A percentile compares a stretch with the other conserved stretches of the same genome.
Evolutionary conservation across 2,329 filamentous ascomycete species (phyloP).

Genomic region (Fusarium pseudograminearum): DNA sequence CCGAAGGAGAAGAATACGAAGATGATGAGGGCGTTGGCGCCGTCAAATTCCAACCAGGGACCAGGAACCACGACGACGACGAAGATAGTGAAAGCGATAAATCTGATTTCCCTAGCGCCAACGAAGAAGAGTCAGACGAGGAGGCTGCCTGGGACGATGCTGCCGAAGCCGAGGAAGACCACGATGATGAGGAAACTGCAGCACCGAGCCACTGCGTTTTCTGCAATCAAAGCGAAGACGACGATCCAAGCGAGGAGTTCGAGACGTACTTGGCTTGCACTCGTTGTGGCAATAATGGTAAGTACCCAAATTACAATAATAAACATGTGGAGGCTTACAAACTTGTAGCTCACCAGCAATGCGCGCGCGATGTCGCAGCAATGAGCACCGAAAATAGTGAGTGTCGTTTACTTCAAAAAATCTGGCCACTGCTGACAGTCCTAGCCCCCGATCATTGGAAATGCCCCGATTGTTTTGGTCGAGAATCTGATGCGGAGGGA

Average conservation of each 20-base stretch:
- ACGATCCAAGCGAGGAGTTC: slow-evolving; percentile 84
- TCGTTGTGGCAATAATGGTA: slow-evolving; percentile 85
- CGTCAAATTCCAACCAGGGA: slow-evolving; percentile 66
- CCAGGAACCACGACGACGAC: slow-evolving; percentile 63
- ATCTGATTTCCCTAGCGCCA: slow-evolving; percentile 61
- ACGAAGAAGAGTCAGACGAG: slow-evolving; percentile 64
- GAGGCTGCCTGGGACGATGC: slow-evolving; percentile 65
- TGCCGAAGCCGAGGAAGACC: slow-evolving; percentile 69
- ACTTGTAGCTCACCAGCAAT: slow-evolving; percentile 86
- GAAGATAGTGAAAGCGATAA: slow-evolving; percentile 62
- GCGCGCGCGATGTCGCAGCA: slow-evolving; percentile 75
- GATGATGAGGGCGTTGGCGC: slow-evolving; percentile 68
- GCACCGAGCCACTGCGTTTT: slow-evolving; percentile 70
- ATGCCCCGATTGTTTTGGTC: slow-evolving; percentile 62
- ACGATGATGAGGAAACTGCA: slow-evolving; percentile 62
- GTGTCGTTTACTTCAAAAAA: slow-evolving; percentile 3
- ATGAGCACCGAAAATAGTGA: slow-evolving; percentile 53
- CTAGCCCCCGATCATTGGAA: slow-evolving; percentile 61
- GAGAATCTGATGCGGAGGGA: slow-evolving; percentile 50
- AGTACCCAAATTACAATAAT: slow-evolving; percentile 54
- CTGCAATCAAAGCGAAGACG: slow-evolving; percentile 84
- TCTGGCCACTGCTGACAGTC: slow-evolving; percentile 19
- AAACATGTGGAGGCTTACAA: slow-evolving; percentile 52
- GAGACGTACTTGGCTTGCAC: slow-evolving; percentile 82
- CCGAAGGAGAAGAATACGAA: slow-evolving; percentile 53